Base-by-base conservation (phyloP, 495 filamentous ascomycete species). In the Daldinia grandis region DNA sequence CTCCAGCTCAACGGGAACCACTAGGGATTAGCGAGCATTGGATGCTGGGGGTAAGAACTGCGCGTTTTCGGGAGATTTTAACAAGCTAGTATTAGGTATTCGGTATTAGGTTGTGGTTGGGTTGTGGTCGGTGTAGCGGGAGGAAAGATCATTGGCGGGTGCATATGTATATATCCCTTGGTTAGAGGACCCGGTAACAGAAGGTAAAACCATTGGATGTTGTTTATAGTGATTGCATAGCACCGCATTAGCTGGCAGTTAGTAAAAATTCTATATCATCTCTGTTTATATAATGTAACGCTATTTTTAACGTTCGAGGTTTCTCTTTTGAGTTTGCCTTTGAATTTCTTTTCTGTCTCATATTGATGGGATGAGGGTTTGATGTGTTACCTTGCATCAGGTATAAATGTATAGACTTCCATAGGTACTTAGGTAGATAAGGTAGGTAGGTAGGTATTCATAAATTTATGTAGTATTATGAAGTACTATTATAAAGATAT, bases 1-100 rank as follows among this genome's bases (percentile, higher is more conserved):
- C 74, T 81, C 14, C 79, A 79, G 63, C 66, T 78, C n/a, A 84
- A 84, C 60, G 82, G 82, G 28, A 79, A 67, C 37, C 64, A 71
- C 55, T 58, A 58, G 24, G 15, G 12, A 38, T 30, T 17, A 12
- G 42, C 8, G 7, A 10, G 38, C 1, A 44, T 28, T 44, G 14
- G 15, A n/a, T 14, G 8, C 38, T n/a, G 12, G 37, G 35, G 5
- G 12, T n/a, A 19, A 42, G 35, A 8, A 21, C 12, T 1, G 25
- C 24, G 24, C 12, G 24, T 30, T 33, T 35, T 10, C 25, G 49
- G 7, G 15, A n/a, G 10, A 5, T 15, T 21, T 10, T 30, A 9
- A 24, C 49, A n/a, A 28, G 15, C 15, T 21, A 19, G n/a, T n/a
- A 19, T 21, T 19, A 47, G 15, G 15, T 47, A n/a, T n/a, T 19